A percentile compares a stretch with the other conserved stretches of the same genome.
These are phyloP conservation scores for Pestalotiopsis fici DNA, from an alignment of 2,329 filamentous ascomycete species.

Conservation along the genomic window DNA sequence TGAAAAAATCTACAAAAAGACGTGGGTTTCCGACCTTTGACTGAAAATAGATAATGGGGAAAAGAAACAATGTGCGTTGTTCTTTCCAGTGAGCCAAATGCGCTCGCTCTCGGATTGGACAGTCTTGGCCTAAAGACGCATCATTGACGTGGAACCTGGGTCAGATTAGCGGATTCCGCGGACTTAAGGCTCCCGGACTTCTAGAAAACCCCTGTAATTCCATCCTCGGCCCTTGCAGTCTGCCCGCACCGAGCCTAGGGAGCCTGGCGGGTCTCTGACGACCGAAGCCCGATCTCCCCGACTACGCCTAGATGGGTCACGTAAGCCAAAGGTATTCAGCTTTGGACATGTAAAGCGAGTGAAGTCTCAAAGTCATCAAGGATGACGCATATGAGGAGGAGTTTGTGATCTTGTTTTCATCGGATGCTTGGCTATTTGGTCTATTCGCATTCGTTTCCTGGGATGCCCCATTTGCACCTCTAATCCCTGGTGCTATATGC, in stretches of 20 bases:
- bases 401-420: no score
- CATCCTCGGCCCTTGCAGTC: slow-evolving; percentile 10
- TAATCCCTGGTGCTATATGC: not conserved
- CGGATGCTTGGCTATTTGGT: not conserved
- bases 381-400: no score
- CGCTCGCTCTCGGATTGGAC: slow-evolving; percentile 9
- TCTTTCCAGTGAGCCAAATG: not conserved
- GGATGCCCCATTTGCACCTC: not conserved
- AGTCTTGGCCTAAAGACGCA: not conserved
- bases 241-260: slow-evolving; percentile 1
- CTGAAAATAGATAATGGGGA: not conserved
- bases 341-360: no score
- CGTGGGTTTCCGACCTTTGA: not conserved
- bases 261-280: not conserved
- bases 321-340: no score
- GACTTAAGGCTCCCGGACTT: slow-evolving; percentile 9
- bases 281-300: not conserved
- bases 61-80: not conserved
- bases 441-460: not conserved
- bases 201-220: not conserved
- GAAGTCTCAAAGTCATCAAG: no score
- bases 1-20: not conserved
- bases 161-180: slow-evolving; percentile 4
- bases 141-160: slow-evolving; percentile 7
- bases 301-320: not conserved